Conservation (phyloP, 1,284 basidiomycete genomes). For the Boletellus sp. region DNA sequence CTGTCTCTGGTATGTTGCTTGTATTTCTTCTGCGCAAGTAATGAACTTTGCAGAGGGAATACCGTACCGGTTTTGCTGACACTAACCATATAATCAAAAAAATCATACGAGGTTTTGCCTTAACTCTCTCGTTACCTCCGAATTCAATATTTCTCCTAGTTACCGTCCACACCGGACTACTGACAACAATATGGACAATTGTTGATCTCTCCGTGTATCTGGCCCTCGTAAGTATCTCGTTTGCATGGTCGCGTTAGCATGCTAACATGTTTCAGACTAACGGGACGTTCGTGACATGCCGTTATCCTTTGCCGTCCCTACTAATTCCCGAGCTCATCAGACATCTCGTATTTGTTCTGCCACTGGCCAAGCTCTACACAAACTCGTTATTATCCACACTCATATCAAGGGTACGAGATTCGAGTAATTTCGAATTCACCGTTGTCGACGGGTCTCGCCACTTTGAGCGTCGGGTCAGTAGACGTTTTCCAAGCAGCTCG, state of each 20-base stretch:
- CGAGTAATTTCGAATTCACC: constrained; percentile 17
- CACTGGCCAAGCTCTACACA: constrained; percentile 36
- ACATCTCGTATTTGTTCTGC: constrained; percentile 33
- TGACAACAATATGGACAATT: constrained; percentile 36
- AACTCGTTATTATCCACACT: constrained; percentile 35
- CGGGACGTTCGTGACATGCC: constrained; percentile 16
- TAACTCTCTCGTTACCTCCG: background rate
- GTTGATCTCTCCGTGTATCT: constrained; percentile 32
- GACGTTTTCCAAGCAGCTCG: background rate
- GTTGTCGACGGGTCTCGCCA: constrained; percentile 23
- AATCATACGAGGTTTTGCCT: constrained; percentile 30
- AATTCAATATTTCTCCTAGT: constrained; percentile 20
- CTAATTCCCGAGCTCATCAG: constrained; percentile 13
- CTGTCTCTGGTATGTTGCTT: constrained; percentile 26
- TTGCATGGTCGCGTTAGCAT: background rate
- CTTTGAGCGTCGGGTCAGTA: constrained; percentile 20
- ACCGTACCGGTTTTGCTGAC: constrained; percentile 30
- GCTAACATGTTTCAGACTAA: constrained; percentile 17
- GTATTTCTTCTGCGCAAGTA: background rate
- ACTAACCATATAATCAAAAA: constrained; percentile 34
- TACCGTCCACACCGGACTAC: constrained; percentile 36
- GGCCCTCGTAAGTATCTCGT: constrained; percentile 21
- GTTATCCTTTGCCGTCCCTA: background rate
- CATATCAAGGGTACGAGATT: constrained; percentile 28
- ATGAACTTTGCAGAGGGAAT: constrained; percentile 20